Evolutionary conservation across 805 yeast genomes (phyloP).

Genomic region (Starmerella riodocensis): DNA sequence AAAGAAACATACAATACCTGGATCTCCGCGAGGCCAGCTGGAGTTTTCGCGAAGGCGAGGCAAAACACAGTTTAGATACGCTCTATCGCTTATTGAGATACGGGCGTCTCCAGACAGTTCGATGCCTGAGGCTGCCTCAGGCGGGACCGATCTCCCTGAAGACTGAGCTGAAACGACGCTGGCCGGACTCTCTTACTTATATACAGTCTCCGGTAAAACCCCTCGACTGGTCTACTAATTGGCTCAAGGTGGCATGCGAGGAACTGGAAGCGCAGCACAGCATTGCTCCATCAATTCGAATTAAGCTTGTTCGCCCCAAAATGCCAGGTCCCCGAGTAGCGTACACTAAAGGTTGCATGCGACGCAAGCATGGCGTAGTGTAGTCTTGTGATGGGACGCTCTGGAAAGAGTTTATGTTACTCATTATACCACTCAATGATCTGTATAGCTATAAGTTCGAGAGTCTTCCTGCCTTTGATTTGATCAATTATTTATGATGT

Average conservation of each 20-base stretch:
- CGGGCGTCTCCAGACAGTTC: conserved; percentile 6
- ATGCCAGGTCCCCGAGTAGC: too few relatives aligned
- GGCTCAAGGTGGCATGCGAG: neutral
- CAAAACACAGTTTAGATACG: too few relatives aligned
- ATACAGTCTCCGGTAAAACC: conserved; percentile 15
- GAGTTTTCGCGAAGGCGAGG: too few relatives aligned
- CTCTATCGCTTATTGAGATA: too few relatives aligned
- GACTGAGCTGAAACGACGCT: conserved; percentile 2
- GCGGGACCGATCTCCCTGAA: conserved; percentile 10
- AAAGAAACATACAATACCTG: neutral
- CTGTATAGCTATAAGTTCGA: too few relatives aligned
- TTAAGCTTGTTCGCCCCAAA: neutral
- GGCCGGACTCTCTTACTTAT: conserved; percentile 8
- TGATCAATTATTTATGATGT: too few relatives aligned
- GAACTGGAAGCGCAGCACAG: neutral
- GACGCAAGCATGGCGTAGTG: too few relatives aligned
- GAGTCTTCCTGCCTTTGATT: too few relatives aligned
- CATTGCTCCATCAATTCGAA: neutral
- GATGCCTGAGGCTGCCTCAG: conserved; percentile 11
- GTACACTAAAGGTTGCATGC: too few relatives aligned
- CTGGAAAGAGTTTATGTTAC: too few relatives aligned
- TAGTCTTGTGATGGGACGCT: too few relatives aligned
- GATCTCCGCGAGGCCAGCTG: conserved; percentile 13
- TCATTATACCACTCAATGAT: too few relatives aligned
- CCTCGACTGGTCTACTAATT: neutral